These are phyloP conservation scores for Priceomyces fermenticarens DNA, from an alignment of 805 yeast species.

Conservation along the genomic window DNA sequence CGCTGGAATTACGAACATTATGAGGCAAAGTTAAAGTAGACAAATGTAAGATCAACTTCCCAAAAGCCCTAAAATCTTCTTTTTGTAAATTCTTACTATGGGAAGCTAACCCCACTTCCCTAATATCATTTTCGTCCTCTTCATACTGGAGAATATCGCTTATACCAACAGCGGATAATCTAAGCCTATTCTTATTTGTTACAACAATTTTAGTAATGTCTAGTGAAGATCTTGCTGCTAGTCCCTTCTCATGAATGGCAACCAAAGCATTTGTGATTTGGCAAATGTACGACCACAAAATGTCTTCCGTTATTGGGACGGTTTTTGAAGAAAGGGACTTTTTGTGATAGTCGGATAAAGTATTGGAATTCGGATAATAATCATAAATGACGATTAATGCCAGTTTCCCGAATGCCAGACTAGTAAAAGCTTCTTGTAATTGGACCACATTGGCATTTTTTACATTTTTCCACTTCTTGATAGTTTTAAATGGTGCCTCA, in stretches of 20 bases:
- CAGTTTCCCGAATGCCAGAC: constrained; percentile 78
- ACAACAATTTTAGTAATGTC: constrained; percentile 69
- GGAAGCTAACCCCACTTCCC: constrained; percentile 11
- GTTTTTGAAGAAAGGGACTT: constrained; percentile 38
- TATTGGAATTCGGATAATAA: constrained; percentile 73
- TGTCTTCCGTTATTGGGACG: constrained; percentile 57
- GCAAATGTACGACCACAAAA: constrained; percentile 71
- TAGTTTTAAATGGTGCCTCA: constrained; percentile 56
- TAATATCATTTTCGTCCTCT: constrained; percentile 20
- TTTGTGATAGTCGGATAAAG: constrained; percentile 67
- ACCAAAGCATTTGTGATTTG: constrained; percentile 71
- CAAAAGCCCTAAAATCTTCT: constrained; percentile 59
- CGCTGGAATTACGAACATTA: constrained; percentile 14
- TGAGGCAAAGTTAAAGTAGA: constrained; percentile 38
- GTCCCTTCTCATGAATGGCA: constrained; percentile 61
- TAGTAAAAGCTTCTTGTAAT: constrained; percentile 79
- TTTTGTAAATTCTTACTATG: constrained; percentile 36
- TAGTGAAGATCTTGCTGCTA: constrained; percentile 59
- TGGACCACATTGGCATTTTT: constrained; percentile 57
- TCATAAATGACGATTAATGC: constrained; percentile 80
- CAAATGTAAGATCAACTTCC: constrained; percentile 56
- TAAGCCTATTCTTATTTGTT: constrained; percentile 67
- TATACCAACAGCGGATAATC: constrained; percentile 70
- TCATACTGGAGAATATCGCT: constrained; percentile 58
- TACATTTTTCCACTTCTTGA: constrained; percentile 66